Base-by-base conservation (phyloP, 495 filamentous ascomycete species). In the Hypoxylon perforatum region DNA sequence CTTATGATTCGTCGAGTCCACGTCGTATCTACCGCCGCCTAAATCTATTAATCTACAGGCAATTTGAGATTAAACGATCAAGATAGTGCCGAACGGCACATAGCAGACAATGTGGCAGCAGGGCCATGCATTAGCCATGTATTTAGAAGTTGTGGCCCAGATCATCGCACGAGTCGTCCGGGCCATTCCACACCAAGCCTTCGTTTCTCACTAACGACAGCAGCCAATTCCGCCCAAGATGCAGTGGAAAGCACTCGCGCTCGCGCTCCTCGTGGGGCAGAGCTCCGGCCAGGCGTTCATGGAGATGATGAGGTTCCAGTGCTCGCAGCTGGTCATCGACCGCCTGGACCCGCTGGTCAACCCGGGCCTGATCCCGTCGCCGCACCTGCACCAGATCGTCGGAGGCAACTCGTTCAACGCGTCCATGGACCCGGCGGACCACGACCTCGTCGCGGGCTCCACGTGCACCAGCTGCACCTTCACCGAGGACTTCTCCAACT, bases 321-420 rank as follows among this genome's bases (percentile, higher is more conserved):
- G 78, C 69, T 77, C 76, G 54, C 75, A 78, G 59, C 73, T 78
- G 44, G 76, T 78, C 45, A 54, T 73, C 35, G 87, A 87, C 62
- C 84, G 89, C 54, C 70, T 87, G 47, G 91, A 94, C 71, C 91
- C 91, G 3, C 79, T 92, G 51, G 78, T 90, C 28, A 78, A 73
- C 46, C 88, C 88, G 9, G 88, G 88, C 6, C 58, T 33, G 0
- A 78, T 85, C 1, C 73, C 73, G 19, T 75, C 73, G 49, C 74
- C 74, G 19, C 78, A 80, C 56, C 67, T 79, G 7, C 78, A 80
- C 53, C 78, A 80, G 41, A 77, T 80, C 55, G 77, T 77, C 19
- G 76, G 77, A 11, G 77, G 77, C 12, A 76, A 77, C 47, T 76
- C 75, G 0, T 77, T 77, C 58, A 75, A 77, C 49, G 73, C 71